These are phyloP conservation scores for Datura wrightii DNA, from an alignment of 257 asterid genomes.

Conservation along the genomic window DNA sequence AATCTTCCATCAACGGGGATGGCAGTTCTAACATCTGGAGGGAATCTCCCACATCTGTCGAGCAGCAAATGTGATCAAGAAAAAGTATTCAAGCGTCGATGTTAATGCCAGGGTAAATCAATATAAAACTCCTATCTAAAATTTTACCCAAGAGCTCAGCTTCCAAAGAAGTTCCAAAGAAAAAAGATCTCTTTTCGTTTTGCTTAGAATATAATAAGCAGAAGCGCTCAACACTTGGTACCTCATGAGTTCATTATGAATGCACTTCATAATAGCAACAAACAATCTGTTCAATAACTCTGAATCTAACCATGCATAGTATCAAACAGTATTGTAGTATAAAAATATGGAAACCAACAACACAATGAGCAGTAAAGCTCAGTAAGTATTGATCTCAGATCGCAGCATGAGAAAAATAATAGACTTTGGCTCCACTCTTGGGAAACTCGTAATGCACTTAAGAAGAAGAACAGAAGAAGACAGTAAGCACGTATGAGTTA, in stretches of 20 bases:
- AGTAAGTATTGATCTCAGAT: background rate
- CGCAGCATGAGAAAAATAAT: background rate
- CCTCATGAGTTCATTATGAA: background rate
- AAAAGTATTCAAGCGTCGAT: background rate
- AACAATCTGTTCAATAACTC: conserved; percentile 15
- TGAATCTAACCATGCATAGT: background rate
- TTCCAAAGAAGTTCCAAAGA: background rate
- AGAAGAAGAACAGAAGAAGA: background rate
- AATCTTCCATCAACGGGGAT: conserved; percentile 98
- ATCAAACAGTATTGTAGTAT: background rate
- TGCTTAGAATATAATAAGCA: background rate
- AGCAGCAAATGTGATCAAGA: conserved; percentile 5
- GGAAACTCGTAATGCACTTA: background rate
- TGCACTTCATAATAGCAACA: background rate
- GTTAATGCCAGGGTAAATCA: background rate
- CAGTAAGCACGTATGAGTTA: background rate
- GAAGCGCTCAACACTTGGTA: background rate
- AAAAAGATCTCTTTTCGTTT: background rate
- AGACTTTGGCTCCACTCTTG: background rate
- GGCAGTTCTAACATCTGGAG: conserved; percentile 96
- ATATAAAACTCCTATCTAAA: background rate
- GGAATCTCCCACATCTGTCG: conserved; percentile 89
- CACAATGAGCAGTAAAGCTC: background rate
- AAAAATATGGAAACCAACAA: background rate
- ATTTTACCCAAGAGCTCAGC: background rate